Conservation (phyloP, 257 asterid genomes). For the Salvia rosmarinus region DNA sequence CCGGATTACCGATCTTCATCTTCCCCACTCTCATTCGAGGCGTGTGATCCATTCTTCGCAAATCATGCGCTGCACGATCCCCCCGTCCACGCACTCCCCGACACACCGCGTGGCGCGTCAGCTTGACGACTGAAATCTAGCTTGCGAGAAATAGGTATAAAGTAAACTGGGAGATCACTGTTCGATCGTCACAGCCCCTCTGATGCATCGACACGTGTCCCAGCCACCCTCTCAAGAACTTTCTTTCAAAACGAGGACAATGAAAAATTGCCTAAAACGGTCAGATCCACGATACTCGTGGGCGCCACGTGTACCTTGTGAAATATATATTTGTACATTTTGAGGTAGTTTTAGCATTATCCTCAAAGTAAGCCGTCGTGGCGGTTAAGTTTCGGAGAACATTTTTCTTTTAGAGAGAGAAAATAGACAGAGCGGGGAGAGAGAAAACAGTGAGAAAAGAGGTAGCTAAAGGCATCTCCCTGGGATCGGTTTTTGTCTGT, state of each 20-base stretch:
- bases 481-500: neutral
- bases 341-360: conserved; percentile 42
- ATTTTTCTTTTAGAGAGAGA: conserved; percentile 39
- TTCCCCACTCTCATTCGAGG: neutral
- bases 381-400: conserved; percentile 48
- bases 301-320: conserved; percentile 43
- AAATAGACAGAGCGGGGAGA: conserved; percentile 24
- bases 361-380: conserved; percentile 41
- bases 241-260: conserved; percentile 37
- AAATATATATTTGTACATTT: conserved; percentile 22
- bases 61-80: neutral
- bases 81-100: neutral
- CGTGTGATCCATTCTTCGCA: neutral
- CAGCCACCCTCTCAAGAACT: conserved; percentile 25
- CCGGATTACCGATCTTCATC: conserved; percentile 25
- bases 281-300: conserved; percentile 39
- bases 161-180: conserved; percentile 32
- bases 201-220: conserved; percentile 46
- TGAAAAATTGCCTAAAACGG: conserved; percentile 40
- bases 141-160: conserved; percentile 25
- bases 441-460: conserved; percentile 7
- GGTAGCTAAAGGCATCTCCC: conserved; percentile 29
- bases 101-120: neutral
- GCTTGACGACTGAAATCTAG: neutral
- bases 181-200: conserved; percentile 31